phyloP scores from a whole-genome alignment of 2,329 filamentous ascomycete genomes.

The Penicillium brevicompactum region DNA sequence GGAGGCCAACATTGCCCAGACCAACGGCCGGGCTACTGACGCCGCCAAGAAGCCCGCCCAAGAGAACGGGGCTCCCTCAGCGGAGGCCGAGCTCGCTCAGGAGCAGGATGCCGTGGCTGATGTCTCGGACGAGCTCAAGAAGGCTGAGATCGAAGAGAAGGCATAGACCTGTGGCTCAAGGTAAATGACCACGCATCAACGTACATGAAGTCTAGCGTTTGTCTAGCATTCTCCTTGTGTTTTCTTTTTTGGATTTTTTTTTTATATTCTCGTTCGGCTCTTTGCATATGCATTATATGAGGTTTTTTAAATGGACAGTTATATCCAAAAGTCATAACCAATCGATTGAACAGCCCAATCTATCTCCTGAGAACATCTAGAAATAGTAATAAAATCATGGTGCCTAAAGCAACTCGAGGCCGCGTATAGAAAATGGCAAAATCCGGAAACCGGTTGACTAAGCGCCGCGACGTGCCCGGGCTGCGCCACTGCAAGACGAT shows the following conservation, averaged over 20 bases:
- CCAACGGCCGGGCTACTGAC: constrained; percentile 50
- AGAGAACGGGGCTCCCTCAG: constrained; percentile 55
- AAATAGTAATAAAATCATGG: neutral
- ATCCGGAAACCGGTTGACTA: neutral
- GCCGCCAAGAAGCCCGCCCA: constrained; percentile 57
- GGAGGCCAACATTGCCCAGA: constrained; percentile 54
- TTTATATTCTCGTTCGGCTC: constrained; percentile 3
- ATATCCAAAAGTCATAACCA: constrained; percentile 13
- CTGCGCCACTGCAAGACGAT: neutral
- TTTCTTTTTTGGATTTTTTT: constrained; percentile 16
- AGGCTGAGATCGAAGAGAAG: constrained; percentile 62
- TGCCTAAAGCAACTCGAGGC: neutral
- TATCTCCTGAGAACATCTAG: neutral
- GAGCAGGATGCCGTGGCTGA: constrained; percentile 63
- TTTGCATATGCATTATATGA: constrained; percentile 23
- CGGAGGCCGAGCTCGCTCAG: constrained; percentile 57
- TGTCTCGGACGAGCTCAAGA: constrained; percentile 61
- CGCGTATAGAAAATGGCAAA: neutral
- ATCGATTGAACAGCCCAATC: too few species aligned
- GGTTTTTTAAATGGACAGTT: constrained; percentile 23
- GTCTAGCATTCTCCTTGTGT: constrained; percentile 27
- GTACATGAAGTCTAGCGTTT: constrained; percentile 24
- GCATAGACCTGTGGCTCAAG: constrained; percentile 25
- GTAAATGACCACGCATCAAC: constrained; percentile 20
- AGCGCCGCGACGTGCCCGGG: neutral